A percentile compares a stretch with the other conserved stretches of the same genome.
Evolutionary conservation across 768 basidiomycete genomes (phyloP).

Genomic region (Pisolithus microcarpus): DNA sequence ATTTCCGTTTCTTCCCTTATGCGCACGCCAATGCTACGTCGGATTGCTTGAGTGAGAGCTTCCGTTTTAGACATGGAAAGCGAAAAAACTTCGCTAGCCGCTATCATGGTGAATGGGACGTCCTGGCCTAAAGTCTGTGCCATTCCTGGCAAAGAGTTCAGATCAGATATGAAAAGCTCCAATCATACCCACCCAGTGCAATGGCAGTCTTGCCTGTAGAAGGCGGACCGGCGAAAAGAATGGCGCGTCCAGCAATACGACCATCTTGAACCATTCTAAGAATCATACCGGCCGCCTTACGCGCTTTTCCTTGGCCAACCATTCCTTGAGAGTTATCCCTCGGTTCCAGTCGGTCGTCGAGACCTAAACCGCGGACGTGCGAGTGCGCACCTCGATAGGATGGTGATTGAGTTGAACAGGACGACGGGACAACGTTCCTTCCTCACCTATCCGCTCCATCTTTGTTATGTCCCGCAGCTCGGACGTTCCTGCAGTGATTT

Average conservation of each 20-base stretch:
- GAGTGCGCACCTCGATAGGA: slow-evolving; percentile 67
- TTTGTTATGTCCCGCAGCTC: slow-evolving; percentile 83
- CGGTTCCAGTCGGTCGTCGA: slow-evolving; percentile 89
- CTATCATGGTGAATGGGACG: slow-evolving; percentile 97
- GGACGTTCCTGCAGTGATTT: slow-evolving; percentile 70
- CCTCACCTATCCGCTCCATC: slow-evolving; percentile 84
- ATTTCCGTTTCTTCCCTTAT: slow-evolving; percentile 98
- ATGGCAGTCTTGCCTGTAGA: slow-evolving; percentile 98
- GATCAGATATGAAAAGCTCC: not conserved
- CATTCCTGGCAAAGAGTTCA: slow-evolving; percentile 56
- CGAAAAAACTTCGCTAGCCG: slow-evolving; percentile 96
- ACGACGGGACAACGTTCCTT: not conserved
- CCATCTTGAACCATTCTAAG: slow-evolving; percentile 98
- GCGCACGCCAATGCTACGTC: slow-evolving; percentile 92
- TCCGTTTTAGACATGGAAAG: slow-evolving; percentile 98
- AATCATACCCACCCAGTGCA: slow-evolving; percentile 65
- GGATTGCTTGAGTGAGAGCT: slow-evolving; percentile 92
- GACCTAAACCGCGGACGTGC: slow-evolving; percentile 91
- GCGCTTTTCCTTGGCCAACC: slow-evolving; percentile 93
- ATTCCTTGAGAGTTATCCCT: slow-evolving; percentile 87
- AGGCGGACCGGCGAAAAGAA: slow-evolving; percentile 96
- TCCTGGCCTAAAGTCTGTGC: slow-evolving; percentile 90
- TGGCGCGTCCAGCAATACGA: slow-evolving; percentile 89
- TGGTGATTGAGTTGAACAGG: slow-evolving; percentile 1
- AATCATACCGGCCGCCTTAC: slow-evolving; percentile 96